A percentile compares a stretch with the other conserved stretches of the same genome.
Conservation (phyloP, 768 basidiomycete species). For the Hypsizygus marmoreus region DNA sequence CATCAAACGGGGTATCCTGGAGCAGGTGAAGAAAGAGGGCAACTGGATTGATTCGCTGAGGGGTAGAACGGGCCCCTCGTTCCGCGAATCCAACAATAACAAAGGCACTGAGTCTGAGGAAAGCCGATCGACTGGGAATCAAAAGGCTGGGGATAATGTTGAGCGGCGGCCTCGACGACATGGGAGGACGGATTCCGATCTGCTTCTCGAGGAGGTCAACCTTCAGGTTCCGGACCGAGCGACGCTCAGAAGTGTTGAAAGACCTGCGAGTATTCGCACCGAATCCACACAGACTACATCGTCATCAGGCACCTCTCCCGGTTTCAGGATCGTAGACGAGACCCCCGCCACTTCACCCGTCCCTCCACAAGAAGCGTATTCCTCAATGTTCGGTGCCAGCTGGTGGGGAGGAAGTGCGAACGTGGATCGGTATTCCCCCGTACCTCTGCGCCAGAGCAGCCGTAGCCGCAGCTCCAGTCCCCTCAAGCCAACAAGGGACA, state of each 20-base stretch:
- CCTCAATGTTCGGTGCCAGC: constrained; percentile 10
- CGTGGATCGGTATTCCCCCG: constrained; percentile 42
- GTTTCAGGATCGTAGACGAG: constrained; percentile 46
- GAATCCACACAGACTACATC: constrained; percentile 13
- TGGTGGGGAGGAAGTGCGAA: constrained; percentile 14
- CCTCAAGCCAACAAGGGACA: constrained; percentile 11
- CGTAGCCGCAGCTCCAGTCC: constrained; percentile 30
- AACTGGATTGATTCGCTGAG: constrained; percentile 34
- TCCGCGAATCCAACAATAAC: constrained; percentile 11
- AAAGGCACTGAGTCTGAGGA: not conserved
- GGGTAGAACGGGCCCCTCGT: constrained; percentile 19
- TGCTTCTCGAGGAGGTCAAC: constrained; percentile 18
- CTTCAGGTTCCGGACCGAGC: constrained; percentile 5
- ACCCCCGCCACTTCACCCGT: constrained; percentile 23
- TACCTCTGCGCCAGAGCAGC: constrained; percentile 33
- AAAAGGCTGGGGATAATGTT: not conserved
- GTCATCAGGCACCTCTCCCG: constrained; percentile 24
- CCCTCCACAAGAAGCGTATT: constrained; percentile 14
- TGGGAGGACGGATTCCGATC: constrained; percentile 28
- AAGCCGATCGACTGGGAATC: constrained; percentile 13
- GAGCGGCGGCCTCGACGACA: constrained; percentile 20
- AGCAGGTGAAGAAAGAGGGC: constrained; percentile 38
- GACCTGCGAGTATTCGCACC: constrained; percentile 9
- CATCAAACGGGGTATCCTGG: constrained; percentile 53
- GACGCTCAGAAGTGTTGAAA: constrained; percentile 6